phyloP scores from a whole-genome alignment of 1,284 basidiomycete species.

The Ceratobasidium sp. region DNA sequence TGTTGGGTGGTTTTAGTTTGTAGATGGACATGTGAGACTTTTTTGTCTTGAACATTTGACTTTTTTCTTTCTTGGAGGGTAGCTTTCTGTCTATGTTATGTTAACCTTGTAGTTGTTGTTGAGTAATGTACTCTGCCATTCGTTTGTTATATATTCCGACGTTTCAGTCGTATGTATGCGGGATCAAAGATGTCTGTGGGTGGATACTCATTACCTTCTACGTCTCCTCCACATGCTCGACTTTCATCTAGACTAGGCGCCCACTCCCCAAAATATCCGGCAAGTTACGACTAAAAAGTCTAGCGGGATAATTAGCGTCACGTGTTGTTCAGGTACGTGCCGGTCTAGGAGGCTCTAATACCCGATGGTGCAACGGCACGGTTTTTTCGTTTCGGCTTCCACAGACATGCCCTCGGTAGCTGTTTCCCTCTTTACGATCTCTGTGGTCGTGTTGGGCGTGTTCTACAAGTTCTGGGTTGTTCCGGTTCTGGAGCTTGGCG shows the following conservation, averaged over 20 bases:
- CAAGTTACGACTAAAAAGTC: neutral
- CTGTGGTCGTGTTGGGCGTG: neutral
- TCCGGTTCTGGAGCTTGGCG: constrained; percentile 22
- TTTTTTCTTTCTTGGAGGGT: constrained; percentile 10
- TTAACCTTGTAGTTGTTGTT: constrained; percentile 21
- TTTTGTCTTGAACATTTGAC: constrained; percentile 23
- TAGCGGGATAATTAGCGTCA: constrained; percentile 2
- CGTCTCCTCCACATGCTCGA: neutral
- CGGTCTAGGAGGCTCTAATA: neutral
- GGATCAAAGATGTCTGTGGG: neutral
- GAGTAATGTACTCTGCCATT: constrained; percentile 34
- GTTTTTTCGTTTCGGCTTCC: constrained; percentile 14
- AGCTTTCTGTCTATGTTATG: neutral
- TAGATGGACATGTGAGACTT: constrained; percentile 8
- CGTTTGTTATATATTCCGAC: neutral
- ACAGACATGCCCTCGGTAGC: constrained; percentile 25
- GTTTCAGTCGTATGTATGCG: constrained; percentile 27
- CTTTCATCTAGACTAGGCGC: neutral
- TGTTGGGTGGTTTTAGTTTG: constrained; percentile 13
- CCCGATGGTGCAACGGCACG: neutral
- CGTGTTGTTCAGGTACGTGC: constrained; percentile 10
- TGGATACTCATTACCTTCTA: neutral
- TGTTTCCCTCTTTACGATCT: neutral
- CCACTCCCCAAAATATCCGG: neutral
- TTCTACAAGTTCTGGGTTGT: constrained; percentile 25